Conservation (phyloP, 139 green algal genomes). For the Micractinium sp. region DNA sequence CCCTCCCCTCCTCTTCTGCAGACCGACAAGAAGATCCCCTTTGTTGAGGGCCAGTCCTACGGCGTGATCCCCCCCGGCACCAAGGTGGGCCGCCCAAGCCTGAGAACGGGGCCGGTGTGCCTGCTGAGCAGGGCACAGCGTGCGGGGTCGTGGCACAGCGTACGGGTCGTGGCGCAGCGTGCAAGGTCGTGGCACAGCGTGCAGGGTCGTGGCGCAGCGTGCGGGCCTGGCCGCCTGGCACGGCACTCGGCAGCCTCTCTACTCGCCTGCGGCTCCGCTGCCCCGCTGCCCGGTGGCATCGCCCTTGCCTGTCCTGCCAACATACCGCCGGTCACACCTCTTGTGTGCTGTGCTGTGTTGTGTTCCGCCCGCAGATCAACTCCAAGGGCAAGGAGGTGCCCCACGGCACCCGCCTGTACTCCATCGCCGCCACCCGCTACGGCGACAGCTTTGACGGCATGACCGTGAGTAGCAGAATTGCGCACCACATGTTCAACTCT, state of each 20-base stretch:
- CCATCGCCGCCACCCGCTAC: constrained; percentile 96
- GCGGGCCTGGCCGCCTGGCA: too few relatives aligned
- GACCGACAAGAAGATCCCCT: constrained; percentile 94
- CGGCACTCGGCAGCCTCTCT: too few relatives aligned
- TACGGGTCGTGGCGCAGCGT: neutral
- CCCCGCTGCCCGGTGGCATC: too few relatives aligned
- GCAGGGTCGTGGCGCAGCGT: neutral
- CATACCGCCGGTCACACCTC: neutral
- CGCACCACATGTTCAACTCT: neutral
- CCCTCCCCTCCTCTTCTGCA: constrained; percentile 40
- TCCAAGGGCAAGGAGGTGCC: constrained; percentile 95
- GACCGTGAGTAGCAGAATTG: constrained; percentile 58
- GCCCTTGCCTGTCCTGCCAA: too few relatives aligned
- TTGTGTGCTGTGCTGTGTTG: neutral
- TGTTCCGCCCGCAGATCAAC: constrained; percentile 72
- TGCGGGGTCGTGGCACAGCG: neutral
- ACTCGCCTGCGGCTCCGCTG: too few relatives aligned
- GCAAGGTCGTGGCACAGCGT: neutral
- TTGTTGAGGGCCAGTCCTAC: constrained; percentile 99
- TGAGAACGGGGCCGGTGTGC: too few relatives aligned
- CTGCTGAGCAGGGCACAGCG: too few relatives aligned
- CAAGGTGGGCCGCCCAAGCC: constrained; percentile 53
- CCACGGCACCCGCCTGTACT: constrained; percentile 97
- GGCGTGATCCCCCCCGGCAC: constrained; percentile 97
- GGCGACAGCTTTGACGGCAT: constrained; percentile 96